A percentile compares a stretch with the other conserved stretches of the same genome.
Evolutionary conservation across 306 rosid genomes (phyloP).

Genomic region (Dryas octopetala): DNA sequence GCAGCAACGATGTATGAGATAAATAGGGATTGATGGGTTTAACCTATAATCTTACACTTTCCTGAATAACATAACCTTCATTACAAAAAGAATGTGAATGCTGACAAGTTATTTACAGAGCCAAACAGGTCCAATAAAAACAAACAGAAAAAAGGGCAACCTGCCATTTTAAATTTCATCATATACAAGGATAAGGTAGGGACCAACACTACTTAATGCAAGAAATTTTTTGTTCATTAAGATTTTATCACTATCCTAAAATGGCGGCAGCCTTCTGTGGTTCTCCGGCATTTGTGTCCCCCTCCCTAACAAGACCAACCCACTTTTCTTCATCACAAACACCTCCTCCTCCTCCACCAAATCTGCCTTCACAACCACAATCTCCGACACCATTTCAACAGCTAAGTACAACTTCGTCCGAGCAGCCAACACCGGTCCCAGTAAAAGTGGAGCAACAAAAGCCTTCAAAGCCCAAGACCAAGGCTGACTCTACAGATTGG

Average conservation of each 20-base stretch:
- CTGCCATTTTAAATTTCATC: constrained; percentile 28
- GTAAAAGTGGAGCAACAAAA: constrained; percentile 42
- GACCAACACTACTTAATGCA: constrained; percentile 24
- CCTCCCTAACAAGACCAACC: constrained; percentile 57
- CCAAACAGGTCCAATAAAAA: constrained; percentile 11
- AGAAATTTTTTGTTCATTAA: constrained; percentile 1
- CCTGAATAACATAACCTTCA: no score
- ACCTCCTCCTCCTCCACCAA: constrained; percentile 50
- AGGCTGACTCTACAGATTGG: constrained; percentile 88
- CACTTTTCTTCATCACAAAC: constrained; percentile 56
- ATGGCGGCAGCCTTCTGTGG: constrained; percentile 77
- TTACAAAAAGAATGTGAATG: no score
- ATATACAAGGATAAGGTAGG: constrained; percentile 43
- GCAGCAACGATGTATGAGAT: no score
- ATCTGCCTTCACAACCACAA: constrained; percentile 47
- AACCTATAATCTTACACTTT: not conserved
- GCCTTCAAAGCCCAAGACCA: constrained; percentile 27
- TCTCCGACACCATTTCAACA: constrained; percentile 42
- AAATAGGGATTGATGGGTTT: no score
- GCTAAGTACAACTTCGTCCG: constrained; percentile 38
- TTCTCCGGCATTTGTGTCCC: constrained; percentile 65
- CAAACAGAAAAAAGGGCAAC: constrained; percentile 7
- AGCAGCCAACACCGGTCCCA: constrained; percentile 40
- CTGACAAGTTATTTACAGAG: not conserved
- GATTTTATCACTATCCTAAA: constrained; percentile 8